A percentile compares a stretch with the other conserved stretches of the same genome.
Conservation (phyloP, 2,329 filamentous ascomycete genomes). For the Paecilomyces variotii region DNA sequence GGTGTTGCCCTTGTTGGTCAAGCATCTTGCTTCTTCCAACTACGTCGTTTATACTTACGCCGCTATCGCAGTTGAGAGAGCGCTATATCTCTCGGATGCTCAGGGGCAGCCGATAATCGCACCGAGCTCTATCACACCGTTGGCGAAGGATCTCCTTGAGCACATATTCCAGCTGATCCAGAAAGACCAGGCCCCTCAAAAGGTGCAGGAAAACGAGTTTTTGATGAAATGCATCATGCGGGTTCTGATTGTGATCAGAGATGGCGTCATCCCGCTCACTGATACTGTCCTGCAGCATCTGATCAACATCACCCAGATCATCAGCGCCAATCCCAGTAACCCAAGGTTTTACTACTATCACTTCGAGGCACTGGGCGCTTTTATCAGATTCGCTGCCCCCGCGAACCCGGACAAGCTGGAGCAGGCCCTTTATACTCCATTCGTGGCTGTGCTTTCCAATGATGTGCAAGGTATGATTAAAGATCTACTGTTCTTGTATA, state of each 20-base stretch:
- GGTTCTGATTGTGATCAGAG: slow-evolving; percentile 87
- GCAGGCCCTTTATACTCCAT: slow-evolving; percentile 71
- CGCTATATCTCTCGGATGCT: slow-evolving; percentile 73
- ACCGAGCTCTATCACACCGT: slow-evolving; percentile 66
- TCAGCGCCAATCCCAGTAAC: slow-evolving; percentile 92
- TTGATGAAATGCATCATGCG: slow-evolving; percentile 98
- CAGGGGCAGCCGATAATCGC: slow-evolving; percentile 71
- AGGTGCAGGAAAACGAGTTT: slow-evolving; percentile 98
- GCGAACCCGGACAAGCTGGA: slow-evolving; percentile 67
- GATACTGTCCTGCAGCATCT: slow-evolving; percentile 77
- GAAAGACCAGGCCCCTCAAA: slow-evolving; percentile 73
- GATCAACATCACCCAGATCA: slow-evolving; percentile 81
- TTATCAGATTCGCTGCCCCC: slow-evolving; percentile 61
- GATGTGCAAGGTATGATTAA: slow-evolving; percentile 63
- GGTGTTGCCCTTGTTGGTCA: slow-evolving; percentile 81
- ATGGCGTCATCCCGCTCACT: slow-evolving; percentile 64
- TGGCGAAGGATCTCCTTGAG: slow-evolving; percentile 76
- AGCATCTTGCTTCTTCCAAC: slow-evolving; percentile 80
- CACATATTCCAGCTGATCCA: slow-evolving; percentile 90
- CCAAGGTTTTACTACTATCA: slow-evolving; percentile 98
- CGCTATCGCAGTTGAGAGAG: slow-evolving; percentile 90
- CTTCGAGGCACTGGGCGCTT: slow-evolving; percentile 86
- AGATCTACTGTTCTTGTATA: slow-evolving; percentile 2
- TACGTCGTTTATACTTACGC: slow-evolving; percentile 98
- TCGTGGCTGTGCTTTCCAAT: slow-evolving; percentile 69